Base-by-base conservation (phyloP, 805 yeast species). In the Candida koratica region DNA sequence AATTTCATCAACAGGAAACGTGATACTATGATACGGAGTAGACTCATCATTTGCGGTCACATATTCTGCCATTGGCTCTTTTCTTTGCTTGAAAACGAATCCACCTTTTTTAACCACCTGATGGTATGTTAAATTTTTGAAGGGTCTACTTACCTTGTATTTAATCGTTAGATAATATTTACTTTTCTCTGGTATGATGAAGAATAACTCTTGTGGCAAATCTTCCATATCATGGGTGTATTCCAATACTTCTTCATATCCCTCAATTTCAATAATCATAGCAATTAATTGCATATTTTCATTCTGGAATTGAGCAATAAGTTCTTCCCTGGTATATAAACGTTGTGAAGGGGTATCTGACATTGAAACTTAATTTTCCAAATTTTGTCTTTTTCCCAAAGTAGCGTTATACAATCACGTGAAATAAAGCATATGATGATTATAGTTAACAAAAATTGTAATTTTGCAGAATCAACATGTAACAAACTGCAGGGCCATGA, bases 91-190 rank as follows among this genome's bases (percentile, higher is more conserved):
- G 18, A 60, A 40, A 3, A 53, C 46, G 27, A 58, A 36, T 4
- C 61, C 64, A 15, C 45, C 46, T 34, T 49, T 58, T 40, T 49
- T 53, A 15, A 60, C 60, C 7, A 44, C 49, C 38, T 60, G 64
- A 26, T 51, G 44, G 41, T 58, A 58, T 2, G 42, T 38, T 18
- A 58, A 39, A 9, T 49, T 39, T 26, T 41, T 39, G 32, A 58
- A 43, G 4, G 54, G 47, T 28, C 47, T 43, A 17, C 46, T 39
- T 9, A 55, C 56, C 28, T 44, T 48, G 34, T 48, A 58, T 28
- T 42, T 45, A n/a, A 60, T 39, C 1, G 53, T 53, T 27, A 58
- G 34, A 8, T 37, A 31, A 41, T 60, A 60, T 2, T 44, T 46
- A 9, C 51, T 33, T 27, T 47, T 32, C 34, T 60, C 65, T 0